A percentile compares a stretch with the other conserved stretches of the same genome.
phyloP scores from a whole-genome alignment of 2,329 filamentous ascomycete species.

The Colletotrichum sp. region DNA sequence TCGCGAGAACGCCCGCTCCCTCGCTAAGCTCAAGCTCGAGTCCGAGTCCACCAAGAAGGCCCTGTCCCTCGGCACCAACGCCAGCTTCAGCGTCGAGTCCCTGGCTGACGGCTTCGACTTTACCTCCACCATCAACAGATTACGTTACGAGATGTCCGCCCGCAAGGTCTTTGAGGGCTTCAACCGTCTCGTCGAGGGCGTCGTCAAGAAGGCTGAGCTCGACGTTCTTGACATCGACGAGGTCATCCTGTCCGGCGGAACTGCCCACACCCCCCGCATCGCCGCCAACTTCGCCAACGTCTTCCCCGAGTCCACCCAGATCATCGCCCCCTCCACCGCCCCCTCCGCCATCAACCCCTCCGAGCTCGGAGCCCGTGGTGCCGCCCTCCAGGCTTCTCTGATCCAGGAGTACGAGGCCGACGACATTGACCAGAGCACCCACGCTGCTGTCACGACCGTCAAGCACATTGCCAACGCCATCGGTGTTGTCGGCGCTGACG shows the following conservation, averaged over 20 bases:
- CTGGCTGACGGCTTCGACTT: slow-evolving; percentile 91
- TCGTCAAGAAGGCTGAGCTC: slow-evolving; percentile 88
- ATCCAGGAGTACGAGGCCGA: slow-evolving; percentile 93
- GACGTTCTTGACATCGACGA: slow-evolving; percentile 94
- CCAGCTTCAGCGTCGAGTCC: slow-evolving; percentile 91
- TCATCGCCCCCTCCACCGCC: slow-evolving; percentile 84
- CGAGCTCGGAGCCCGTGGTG: slow-evolving; percentile 86
- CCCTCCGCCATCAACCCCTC: slow-evolving; percentile 87
- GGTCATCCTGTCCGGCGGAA: slow-evolving; percentile 91
- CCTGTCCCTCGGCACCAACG: slow-evolving; percentile 85
- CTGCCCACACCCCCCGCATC: slow-evolving; percentile 92
- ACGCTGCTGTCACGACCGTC: slow-evolving; percentile 92
- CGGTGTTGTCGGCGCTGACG: slow-evolving; percentile 74
- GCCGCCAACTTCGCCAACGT: slow-evolving; percentile 78
- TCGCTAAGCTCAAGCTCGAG: slow-evolving; percentile 93
- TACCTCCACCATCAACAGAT: slow-evolving; percentile 87
- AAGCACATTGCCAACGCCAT: slow-evolving; percentile 90
- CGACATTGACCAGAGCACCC: slow-evolving; percentile 94
- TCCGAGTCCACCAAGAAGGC: slow-evolving; percentile 92
- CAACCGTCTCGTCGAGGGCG: slow-evolving; percentile 82
- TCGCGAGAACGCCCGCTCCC: slow-evolving; percentile 76
- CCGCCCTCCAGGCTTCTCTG: slow-evolving; percentile 92
- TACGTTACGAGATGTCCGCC: slow-evolving; percentile 88
- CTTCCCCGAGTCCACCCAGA: slow-evolving; percentile 80
- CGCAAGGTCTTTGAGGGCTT: slow-evolving; percentile 89